These are phyloP conservation scores for Huntiella moniliformis DNA, from an alignment of 2,329 filamentous ascomycete genomes.

Conservation along the genomic window DNA sequence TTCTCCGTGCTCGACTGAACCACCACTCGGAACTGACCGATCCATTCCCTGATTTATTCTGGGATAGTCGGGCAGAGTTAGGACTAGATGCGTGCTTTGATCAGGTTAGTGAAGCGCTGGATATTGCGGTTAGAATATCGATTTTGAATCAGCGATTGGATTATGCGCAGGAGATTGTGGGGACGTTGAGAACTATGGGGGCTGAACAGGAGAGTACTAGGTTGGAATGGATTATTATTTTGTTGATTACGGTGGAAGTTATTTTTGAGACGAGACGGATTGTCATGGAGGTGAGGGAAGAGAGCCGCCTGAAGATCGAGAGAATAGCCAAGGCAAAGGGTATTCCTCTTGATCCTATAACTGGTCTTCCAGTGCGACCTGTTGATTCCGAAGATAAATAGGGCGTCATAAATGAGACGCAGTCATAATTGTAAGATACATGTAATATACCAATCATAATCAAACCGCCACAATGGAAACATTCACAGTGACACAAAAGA, in stretches of 20 bases:
- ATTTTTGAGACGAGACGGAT: conserved; percentile 64
- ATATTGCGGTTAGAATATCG: conserved; percentile 80
- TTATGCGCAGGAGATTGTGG: conserved; percentile 89
- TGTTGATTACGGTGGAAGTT: conserved; percentile 83
- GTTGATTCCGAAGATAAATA: background rate
- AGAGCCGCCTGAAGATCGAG: conserved; percentile 17
- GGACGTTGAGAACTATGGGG: conserved; percentile 67
- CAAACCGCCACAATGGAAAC: background rate
- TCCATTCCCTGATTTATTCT: conserved; percentile 86
- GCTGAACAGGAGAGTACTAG: conserved; percentile 79
- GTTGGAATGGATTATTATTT: conserved; percentile 90
- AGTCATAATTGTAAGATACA: background rate
- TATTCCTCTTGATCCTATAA: conserved; percentile 9
- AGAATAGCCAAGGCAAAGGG: conserved; percentile 8
- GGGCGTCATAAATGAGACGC: background rate
- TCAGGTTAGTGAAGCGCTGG: conserved; percentile 72
- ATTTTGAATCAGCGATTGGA: conserved; percentile 94
- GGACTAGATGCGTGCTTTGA: conserved; percentile 91
- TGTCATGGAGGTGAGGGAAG: conserved; percentile 39
- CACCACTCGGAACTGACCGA: conserved; percentile 95
- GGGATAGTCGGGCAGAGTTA: conserved; percentile 78
- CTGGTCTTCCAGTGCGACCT: conserved; percentile 3
- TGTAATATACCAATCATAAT: background rate
- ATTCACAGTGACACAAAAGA: background rate
- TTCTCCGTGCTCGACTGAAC: conserved; percentile 79